phyloP scores from a whole-genome alignment of 352 stramenopile genomes.

The Discostella stelligera region DNA sequence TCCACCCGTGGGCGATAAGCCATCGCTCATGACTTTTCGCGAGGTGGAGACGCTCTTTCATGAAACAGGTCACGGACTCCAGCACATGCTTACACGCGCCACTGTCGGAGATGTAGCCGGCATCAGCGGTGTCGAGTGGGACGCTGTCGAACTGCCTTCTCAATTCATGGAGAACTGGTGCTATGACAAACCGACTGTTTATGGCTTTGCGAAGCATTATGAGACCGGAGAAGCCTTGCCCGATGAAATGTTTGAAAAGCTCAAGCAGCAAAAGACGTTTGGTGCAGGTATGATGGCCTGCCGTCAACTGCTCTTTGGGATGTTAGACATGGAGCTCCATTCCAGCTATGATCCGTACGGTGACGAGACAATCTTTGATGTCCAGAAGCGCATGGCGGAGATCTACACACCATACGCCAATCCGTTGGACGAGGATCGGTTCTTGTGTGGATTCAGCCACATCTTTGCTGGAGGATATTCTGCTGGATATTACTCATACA shows the following conservation, averaged over 20 bases:
- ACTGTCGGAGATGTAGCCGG: conserved; percentile 93
- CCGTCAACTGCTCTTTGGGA: conserved; percentile 93
- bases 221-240: conserved; percentile 90
- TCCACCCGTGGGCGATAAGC: conserved; percentile 89
- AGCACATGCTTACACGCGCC: conserved; percentile 98
- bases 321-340: conserved; percentile 86
- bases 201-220: conserved; percentile 84
- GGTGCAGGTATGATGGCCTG: conserved; percentile 93
- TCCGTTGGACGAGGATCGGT: conserved; percentile 92
- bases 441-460: conserved; percentile 97
- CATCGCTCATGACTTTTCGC: conserved; percentile 97
- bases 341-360: conserved; percentile 75
- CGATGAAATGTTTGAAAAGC: conserved; percentile 93
- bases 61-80: conserved; percentile 90
- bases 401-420: conserved; percentile 88
- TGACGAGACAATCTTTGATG: conserved; percentile 89
- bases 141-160: conserved; percentile 96
- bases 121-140: conserved; percentile 98
- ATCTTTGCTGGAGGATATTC: conserved; percentile 98
- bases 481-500: conserved; percentile 96
- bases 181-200: conserved; percentile 88
- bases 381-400: conserved; percentile 88
- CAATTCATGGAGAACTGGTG: conserved; percentile 99
- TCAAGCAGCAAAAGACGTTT: conserved; percentile 92
- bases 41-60: conserved; percentile 97